These are phyloP conservation scores for Strobilomyces dryophilus DNA, from an alignment of 768 basidiomycete species.

Conservation along the genomic window DNA sequence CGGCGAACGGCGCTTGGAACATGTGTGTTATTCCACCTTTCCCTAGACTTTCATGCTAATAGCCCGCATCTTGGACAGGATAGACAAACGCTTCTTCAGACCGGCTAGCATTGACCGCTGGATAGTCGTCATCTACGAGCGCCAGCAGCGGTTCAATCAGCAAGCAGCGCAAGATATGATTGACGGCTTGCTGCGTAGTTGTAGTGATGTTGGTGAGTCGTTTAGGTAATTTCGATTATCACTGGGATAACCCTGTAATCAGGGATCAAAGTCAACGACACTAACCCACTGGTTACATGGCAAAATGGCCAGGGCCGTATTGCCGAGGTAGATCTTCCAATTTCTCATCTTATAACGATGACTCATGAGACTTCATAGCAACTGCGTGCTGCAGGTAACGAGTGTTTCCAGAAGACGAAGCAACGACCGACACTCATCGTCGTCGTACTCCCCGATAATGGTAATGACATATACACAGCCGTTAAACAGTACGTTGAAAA, in stretches of 20 bases:
- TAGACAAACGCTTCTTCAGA: slow-evolving; percentile 66
- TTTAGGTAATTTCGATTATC: not conserved
- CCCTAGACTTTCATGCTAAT: not conserved
- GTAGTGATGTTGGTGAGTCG: slow-evolving; percentile 56
- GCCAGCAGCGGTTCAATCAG: slow-evolving; percentile 50
- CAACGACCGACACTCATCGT: slow-evolving; percentile 56
- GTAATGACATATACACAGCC: slow-evolving; percentile 70
- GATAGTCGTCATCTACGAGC: slow-evolving; percentile 67
- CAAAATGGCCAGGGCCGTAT: slow-evolving; percentile 57
- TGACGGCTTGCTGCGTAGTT: slow-evolving; percentile 44
- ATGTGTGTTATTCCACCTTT: slow-evolving; percentile 42
- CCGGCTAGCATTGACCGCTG: slow-evolving; percentile 53
- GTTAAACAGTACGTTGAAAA: slow-evolving; percentile 65
- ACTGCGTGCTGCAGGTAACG: slow-evolving; percentile 48
- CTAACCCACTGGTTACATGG: slow-evolving; percentile 45
- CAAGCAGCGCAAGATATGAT: slow-evolving; percentile 52
- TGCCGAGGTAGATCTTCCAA: slow-evolving; percentile 33
- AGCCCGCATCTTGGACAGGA: slow-evolving; percentile 37
- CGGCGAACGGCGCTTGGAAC: slow-evolving; percentile 73
- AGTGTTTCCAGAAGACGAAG: slow-evolving; percentile 38
- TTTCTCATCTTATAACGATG: not conserved
- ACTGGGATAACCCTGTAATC: not conserved
- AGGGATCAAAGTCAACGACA: slow-evolving; percentile 58
- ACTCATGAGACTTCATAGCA: slow-evolving; percentile 29
- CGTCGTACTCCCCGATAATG: slow-evolving; percentile 67